Percentiles rank a stretch among this genome's conserved stretches.
Evolutionary conservation across 495 filamentous ascomycete genomes (phyloP).

Genomic region (Podospora appendiculata): DNA sequence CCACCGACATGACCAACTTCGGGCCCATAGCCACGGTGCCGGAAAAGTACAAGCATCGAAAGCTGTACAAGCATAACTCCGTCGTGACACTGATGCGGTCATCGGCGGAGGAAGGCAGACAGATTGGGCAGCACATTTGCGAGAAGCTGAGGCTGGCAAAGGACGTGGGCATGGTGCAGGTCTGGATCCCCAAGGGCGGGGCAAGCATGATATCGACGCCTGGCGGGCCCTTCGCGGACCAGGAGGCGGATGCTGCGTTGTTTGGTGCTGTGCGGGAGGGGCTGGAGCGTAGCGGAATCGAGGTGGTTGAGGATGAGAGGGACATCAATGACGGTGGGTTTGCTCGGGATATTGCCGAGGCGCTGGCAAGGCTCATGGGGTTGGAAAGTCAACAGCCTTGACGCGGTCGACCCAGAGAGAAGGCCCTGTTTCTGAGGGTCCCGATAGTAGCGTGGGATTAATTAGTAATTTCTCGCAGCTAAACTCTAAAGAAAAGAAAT

Average conservation of each 20-base stretch:
- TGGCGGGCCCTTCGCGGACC: slow-evolving; percentile 29
- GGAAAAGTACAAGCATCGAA: slow-evolving; percentile 30
- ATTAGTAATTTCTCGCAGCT: no score
- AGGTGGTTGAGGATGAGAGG: slow-evolving; percentile 27
- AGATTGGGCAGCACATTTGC: slow-evolving; percentile 46
- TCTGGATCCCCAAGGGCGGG: slow-evolving; percentile 50
- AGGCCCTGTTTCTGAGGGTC: no score
- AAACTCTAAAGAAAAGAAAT: no score
- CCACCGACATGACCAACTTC: slow-evolving; percentile 65
- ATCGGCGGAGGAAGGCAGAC: slow-evolving; percentile 41
- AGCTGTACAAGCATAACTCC: slow-evolving; percentile 57
- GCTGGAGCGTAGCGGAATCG: slow-evolving; percentile 21
- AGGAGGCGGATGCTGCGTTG: slow-evolving; percentile 24
- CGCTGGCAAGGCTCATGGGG: slow-evolving; percentile 11
- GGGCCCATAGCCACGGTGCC: slow-evolving; percentile 50
- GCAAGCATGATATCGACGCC: slow-evolving; percentile 27
- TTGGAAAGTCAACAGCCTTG: background rate
- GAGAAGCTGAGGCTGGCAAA: slow-evolving; percentile 37
- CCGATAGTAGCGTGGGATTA: no score
- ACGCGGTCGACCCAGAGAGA: no score
- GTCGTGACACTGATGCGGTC: slow-evolving; percentile 59
- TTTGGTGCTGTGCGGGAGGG: slow-evolving; percentile 37
- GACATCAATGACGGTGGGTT: slow-evolving; percentile 34
- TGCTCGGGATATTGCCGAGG: slow-evolving; percentile 33
- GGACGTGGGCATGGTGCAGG: slow-evolving; percentile 32